These are phyloP conservation scores for Wickerhamomyces mucosus DNA, from an alignment of 805 yeast species.

Conservation along the genomic window DNA sequence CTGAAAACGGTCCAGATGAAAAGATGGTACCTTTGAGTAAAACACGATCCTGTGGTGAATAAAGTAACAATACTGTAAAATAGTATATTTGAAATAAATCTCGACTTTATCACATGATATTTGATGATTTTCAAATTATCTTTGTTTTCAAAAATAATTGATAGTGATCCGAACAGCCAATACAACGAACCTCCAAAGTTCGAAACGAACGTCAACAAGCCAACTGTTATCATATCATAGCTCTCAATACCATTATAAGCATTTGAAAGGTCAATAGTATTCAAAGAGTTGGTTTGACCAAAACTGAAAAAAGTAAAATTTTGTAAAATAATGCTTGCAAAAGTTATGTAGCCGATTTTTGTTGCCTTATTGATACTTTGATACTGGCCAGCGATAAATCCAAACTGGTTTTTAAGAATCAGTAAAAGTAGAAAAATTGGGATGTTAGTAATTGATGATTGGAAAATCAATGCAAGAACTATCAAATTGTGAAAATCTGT, in stretches of 20 bases:
- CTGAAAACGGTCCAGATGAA: slow-evolving; percentile 98
- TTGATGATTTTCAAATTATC: slow-evolving; percentile 17
- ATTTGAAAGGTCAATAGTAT: slow-evolving; percentile 83
- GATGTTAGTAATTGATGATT: slow-evolving; percentile 37
- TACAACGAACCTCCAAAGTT: slow-evolving; percentile 81
- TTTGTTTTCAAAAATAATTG: slow-evolving; percentile 27
- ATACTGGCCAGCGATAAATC: slow-evolving; percentile 2
- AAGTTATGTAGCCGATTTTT: slow-evolving; percentile 7
- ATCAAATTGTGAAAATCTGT: slow-evolving; percentile 29
- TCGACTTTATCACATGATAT: slow-evolving; percentile 25
- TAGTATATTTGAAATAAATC: slow-evolving; percentile 14
- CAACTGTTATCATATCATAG: slow-evolving; percentile 64
- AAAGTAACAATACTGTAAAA: slow-evolving; percentile 55
- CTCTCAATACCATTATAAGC: slow-evolving; percentile 81
- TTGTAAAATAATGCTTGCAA: slow-evolving; percentile 42
- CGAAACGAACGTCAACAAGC: slow-evolving; percentile 68
- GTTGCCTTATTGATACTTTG: background rate
- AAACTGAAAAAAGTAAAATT: slow-evolving; percentile 74
- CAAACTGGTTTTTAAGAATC: slow-evolving; percentile 15
- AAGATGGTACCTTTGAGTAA: slow-evolving; percentile 67
- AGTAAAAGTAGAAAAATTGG: slow-evolving; percentile 37
- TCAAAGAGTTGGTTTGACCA: slow-evolving; percentile 88
- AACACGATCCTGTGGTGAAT: slow-evolving; percentile 60
- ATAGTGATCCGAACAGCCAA: slow-evolving; percentile 52
- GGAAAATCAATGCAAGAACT: slow-evolving; percentile 37